Conservation (phyloP, 2,329 filamentous ascomycete species). For the Huntiella bhutanensis region DNA sequence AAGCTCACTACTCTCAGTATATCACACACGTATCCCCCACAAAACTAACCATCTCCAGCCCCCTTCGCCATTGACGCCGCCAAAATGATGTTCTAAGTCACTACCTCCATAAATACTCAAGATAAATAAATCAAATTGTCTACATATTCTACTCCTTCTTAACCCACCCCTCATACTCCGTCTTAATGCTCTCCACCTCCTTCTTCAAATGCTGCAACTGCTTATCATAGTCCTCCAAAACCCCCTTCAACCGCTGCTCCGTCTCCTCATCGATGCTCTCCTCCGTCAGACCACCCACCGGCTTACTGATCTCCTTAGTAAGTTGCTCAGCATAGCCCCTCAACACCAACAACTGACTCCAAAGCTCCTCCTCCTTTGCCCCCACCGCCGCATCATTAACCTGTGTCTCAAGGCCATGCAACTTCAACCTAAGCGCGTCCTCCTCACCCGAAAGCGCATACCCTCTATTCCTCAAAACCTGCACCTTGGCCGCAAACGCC, state of each 20-base stretch:
- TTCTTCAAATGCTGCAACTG: constrained; percentile 60
- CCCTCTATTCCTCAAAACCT: constrained; percentile 62
- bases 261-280: constrained; percentile 49
- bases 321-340: constrained; percentile 54
- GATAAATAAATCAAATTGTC: background rate
- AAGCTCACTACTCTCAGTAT: constrained; percentile 19
- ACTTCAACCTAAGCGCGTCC: constrained; percentile 55
- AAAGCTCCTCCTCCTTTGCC: constrained; percentile 66
- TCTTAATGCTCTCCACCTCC: constrained; percentile 44
- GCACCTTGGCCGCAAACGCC: constrained; percentile 57
- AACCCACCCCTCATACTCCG: constrained; percentile 37
- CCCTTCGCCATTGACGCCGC: constrained; percentile 39
- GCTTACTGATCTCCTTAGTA: constrained; percentile 54
- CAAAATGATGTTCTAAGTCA: constrained; percentile 24
- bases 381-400: constrained; percentile 57
- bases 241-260: constrained; percentile 55
- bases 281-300: constrained; percentile 32
- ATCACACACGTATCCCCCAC: background rate
- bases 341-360: constrained; percentile 61
- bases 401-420: constrained; percentile 47
- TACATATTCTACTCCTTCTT: constrained; percentile 17
- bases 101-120: background rate
- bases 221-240: constrained; percentile 64
- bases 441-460: constrained; percentile 66
- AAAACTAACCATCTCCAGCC: constrained; percentile 20